phyloP scores from a whole-genome alignment of 2,329 filamentous ascomycete species.

The Polytolypa hystricis region DNA sequence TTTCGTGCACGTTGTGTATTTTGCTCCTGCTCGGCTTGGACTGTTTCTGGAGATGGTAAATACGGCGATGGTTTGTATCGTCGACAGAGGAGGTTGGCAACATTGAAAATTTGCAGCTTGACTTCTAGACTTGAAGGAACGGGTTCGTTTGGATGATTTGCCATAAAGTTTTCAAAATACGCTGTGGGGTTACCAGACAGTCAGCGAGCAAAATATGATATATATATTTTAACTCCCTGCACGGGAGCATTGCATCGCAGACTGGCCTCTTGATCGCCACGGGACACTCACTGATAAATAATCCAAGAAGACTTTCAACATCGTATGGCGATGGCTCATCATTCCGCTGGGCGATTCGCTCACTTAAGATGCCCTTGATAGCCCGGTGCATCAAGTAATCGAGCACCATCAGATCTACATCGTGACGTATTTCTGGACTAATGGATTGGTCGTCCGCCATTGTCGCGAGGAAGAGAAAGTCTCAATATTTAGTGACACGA shows the following conservation, averaged over 20 bases:
- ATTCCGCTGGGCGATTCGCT: conserved; percentile 12
- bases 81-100: conserved; percentile 35
- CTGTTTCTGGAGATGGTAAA: conserved; percentile 21
- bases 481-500: too few species aligned
- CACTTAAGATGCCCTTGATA: conserved; percentile 32
- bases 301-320: conserved; percentile 14
- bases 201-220: too few species aligned
- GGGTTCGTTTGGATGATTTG: conserved; percentile 25
- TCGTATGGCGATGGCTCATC: conserved; percentile 8
- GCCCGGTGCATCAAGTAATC: conserved; percentile 44
- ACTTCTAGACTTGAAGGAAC: conserved; percentile 33
- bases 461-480: too few species aligned
- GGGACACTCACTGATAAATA: conserved; percentile 20
- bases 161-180: too few species aligned
- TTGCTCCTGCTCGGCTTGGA: conserved; percentile 17
- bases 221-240: too few species aligned
- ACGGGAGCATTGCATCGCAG: too few species aligned
- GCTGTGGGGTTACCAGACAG: too few species aligned
- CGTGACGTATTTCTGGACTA: conserved; percentile 15
- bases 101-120: conserved; percentile 39
- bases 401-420: conserved; percentile 45
- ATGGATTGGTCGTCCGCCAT: not conserved
- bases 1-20: conserved; percentile 11
- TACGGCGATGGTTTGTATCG: conserved; percentile 31
- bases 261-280: not conserved